These are phyloP conservation scores for Colletotrichum sp. DNA, from an alignment of 2,329 filamentous ascomycete genomes.

Conservation along the genomic window DNA sequence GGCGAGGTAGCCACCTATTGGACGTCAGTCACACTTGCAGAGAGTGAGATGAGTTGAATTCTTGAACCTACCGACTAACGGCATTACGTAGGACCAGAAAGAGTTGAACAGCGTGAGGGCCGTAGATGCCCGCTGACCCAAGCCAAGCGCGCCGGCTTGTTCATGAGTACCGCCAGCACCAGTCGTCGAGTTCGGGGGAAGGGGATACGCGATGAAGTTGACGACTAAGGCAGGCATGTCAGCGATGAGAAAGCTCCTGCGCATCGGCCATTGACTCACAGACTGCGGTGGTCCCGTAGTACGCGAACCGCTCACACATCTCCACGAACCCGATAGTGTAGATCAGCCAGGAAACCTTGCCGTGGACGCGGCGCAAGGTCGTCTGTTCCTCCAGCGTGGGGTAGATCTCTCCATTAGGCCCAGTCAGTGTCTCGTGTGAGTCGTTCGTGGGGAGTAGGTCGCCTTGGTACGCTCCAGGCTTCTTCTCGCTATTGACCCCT, in stretches of 20 bases:
- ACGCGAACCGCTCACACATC: conserved; percentile 68
- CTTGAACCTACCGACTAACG: conserved; percentile 28
- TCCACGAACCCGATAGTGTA: conserved; percentile 69
- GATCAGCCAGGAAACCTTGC: conserved; percentile 57
- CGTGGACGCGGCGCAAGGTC: conserved; percentile 57
- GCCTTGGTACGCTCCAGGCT: neutral
- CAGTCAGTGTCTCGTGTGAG: neutral
- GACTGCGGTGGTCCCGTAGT: conserved; percentile 66
- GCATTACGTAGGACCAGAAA: conserved; percentile 22
- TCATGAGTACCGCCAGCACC: conserved; percentile 42
- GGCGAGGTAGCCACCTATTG: conserved; percentile 57
- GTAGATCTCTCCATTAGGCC: conserved; percentile 36
- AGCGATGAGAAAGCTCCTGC: conserved; percentile 26
- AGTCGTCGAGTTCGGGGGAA: conserved; percentile 57
- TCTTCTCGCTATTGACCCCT: neutral
- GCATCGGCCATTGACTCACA: conserved; percentile 50
- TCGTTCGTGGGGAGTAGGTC: neutral
- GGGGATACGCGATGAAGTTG: conserved; percentile 60
- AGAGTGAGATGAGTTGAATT: too few species aligned
- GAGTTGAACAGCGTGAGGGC: conserved; percentile 19
- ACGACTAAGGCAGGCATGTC: conserved; percentile 50
- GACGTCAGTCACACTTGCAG: neutral
- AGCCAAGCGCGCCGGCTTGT: conserved; percentile 22
- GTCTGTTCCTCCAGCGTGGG: conserved; percentile 60
- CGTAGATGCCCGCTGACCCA: conserved; percentile 22